phyloP scores from a whole-genome alignment of 164 flowering plant genomes.

The Macadamia tetraphylla region DNA sequence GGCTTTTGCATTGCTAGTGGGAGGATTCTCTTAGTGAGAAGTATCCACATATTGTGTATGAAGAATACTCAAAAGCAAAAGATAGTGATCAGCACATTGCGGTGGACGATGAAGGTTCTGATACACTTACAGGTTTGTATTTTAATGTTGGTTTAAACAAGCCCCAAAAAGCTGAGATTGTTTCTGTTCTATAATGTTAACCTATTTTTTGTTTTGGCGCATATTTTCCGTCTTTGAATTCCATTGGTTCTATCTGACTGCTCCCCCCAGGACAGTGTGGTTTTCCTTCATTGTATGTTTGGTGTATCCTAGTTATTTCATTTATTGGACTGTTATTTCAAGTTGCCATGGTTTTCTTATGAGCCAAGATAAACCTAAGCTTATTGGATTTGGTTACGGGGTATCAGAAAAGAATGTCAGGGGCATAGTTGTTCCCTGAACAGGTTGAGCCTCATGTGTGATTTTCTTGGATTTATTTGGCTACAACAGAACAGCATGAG shows the following conservation, averaged over 20 bases:
- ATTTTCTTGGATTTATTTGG: no score
- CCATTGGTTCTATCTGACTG: neutral
- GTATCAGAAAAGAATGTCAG: neutral
- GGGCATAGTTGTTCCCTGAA: neutral
- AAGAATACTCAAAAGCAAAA: constrained; percentile 64
- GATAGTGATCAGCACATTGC: constrained; percentile 34
- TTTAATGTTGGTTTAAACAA: neutral
- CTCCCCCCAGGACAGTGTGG: neutral
- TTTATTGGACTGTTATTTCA: neutral
- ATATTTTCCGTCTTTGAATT: neutral
- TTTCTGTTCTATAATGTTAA: neutral
- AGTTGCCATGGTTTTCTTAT: neutral
- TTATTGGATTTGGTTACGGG: neutral
- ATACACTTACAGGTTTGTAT: constrained; percentile 71
- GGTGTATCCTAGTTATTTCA: neutral
- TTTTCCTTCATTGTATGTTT: neutral
- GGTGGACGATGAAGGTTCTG: constrained; percentile 35
- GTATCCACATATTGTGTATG: constrained; percentile 86
- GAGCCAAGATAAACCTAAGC: neutral
- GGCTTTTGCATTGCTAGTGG: constrained; percentile 46
- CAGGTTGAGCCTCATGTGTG: neutral
- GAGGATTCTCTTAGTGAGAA: constrained; percentile 66
- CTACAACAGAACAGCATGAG: no score
- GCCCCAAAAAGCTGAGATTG: neutral
- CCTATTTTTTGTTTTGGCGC: no score